These are phyloP conservation scores for Coemansia sp. DNA, from an alignment of 192 early-diverging fungal genomes.

Conservation along the genomic window DNA sequence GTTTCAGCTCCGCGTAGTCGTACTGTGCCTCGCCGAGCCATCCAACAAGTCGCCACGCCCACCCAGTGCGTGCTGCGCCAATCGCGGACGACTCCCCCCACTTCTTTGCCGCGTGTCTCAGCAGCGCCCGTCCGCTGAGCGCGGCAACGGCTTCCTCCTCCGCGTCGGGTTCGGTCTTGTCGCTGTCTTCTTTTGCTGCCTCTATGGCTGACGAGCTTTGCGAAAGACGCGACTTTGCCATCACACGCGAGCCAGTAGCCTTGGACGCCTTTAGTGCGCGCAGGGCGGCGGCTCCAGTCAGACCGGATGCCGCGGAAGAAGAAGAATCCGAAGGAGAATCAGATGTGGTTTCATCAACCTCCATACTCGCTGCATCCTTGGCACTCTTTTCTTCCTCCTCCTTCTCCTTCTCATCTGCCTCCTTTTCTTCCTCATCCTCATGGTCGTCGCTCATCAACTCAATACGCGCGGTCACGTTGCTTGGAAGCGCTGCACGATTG, in stretches of 20 bases:
- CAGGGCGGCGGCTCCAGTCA: not conserved
- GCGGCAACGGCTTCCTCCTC: conserved; percentile 7
- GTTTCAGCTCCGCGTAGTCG: conserved; percentile 30
- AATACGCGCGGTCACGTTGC: conserved; percentile 25
- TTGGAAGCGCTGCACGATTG: not conserved
- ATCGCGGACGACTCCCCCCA: conserved; percentile 17
- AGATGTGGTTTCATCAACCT: conserved; percentile 7
- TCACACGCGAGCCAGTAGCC: not conserved
- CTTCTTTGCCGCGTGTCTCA: conserved; percentile 30
- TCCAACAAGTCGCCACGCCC: conserved; percentile 37
- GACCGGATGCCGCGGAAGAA: not conserved
- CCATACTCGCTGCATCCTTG: conserved; percentile 18
- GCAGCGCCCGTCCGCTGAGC: conserved; percentile 24
- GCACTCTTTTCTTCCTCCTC: not conserved
- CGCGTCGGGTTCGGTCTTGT: not conserved
- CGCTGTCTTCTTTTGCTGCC: not conserved
- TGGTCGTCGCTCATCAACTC: conserved; percentile 14
- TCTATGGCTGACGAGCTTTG: not conserved
- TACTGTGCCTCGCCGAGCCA: conserved; percentile 43
- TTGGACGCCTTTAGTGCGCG: not conserved
- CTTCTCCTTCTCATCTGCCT: conserved; percentile 11
- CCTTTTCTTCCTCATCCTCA: conserved; percentile 24
- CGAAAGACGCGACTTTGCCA: not conserved
- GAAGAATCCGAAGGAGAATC: not conserved
- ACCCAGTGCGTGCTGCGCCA: conserved; percentile 13